These are phyloP conservation scores for Podaxis sp. DNA, from an alignment of 768 basidiomycete species.

Conservation along the genomic window DNA sequence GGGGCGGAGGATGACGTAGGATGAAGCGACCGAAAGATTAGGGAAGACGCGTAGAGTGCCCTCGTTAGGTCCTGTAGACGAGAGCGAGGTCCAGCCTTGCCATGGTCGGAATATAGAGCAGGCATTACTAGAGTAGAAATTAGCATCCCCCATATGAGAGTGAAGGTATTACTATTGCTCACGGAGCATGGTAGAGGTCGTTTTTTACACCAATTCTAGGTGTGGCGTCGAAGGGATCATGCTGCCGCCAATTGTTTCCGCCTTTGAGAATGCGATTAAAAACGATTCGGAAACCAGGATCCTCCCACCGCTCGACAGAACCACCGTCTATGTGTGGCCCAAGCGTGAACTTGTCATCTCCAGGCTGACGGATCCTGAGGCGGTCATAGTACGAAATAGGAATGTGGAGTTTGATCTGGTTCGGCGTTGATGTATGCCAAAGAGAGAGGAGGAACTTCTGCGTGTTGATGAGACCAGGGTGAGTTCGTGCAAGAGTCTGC, in stretches of 20 bases:
- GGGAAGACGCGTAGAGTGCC: conserved; percentile 66
- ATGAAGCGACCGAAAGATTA: conserved; percentile 46
- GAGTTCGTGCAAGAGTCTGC: conserved; percentile 66
- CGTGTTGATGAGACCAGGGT: conserved; percentile 51
- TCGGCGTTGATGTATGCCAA: conserved; percentile 45
- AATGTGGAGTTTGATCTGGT: conserved; percentile 42
- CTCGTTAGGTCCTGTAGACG: conserved; percentile 49
- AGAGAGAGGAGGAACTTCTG: conserved; percentile 55
- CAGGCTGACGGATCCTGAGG: conserved; percentile 67
- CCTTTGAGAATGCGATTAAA: conserved; percentile 41
- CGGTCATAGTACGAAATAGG: conserved; percentile 79
- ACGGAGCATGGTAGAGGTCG: conserved; percentile 62
- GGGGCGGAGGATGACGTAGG: conserved; percentile 62
- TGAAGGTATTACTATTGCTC: conserved; percentile 18
- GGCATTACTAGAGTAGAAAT: conserved; percentile 45
- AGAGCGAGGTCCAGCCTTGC: conserved; percentile 56
- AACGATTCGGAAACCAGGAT: conserved; percentile 34
- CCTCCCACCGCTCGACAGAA: conserved; percentile 54
- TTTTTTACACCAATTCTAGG: conserved; percentile 46
- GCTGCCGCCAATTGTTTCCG: conserved; percentile 39
- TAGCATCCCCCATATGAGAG: background rate
- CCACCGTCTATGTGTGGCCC: conserved; percentile 59
- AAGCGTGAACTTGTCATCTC: conserved; percentile 62
- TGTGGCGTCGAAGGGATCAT: conserved; percentile 47
- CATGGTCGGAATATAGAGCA: conserved; percentile 54